Evolutionary conservation across 352 stramenopile genomes (phyloP).

Genomic region (Globisporangium camurandrum): DNA sequence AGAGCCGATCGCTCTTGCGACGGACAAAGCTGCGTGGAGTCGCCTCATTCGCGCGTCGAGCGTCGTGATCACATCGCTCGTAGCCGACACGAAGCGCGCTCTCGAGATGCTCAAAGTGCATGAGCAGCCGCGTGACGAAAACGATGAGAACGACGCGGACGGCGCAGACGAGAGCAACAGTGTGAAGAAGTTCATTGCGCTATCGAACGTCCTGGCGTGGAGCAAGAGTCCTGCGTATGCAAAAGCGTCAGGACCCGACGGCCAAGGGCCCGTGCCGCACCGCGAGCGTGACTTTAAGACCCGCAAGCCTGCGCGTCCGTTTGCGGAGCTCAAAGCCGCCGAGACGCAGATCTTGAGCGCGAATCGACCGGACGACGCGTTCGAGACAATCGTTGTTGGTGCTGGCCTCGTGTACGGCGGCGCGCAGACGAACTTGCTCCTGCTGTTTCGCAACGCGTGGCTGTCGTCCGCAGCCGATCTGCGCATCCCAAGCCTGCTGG

Average conservation of each 20-base stretch:
- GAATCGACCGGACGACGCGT: constrained; percentile 37
- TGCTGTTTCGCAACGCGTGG: constrained; percentile 72
- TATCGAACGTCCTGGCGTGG: constrained; percentile 76
- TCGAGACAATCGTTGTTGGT: constrained; percentile 71
- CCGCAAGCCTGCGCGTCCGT: constrained; percentile 60
- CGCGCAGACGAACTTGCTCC: constrained; percentile 50
- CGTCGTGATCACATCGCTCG: constrained; percentile 47
- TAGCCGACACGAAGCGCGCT: constrained; percentile 37
- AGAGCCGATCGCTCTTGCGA: constrained; percentile 42
- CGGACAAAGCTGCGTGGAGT: constrained; percentile 38
- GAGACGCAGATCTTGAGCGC: constrained; percentile 83
- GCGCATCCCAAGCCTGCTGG: constrained; percentile 49
- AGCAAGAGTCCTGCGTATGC: constrained; percentile 56
- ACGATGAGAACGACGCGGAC: constrained; percentile 20
- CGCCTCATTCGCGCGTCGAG: constrained; percentile 46
- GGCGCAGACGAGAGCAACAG: constrained; percentile 12
- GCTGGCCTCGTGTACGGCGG: constrained; percentile 74
- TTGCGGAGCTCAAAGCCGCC: constrained; percentile 66
- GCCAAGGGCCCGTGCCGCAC: constrained; percentile 33
- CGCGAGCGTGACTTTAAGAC: constrained; percentile 75
- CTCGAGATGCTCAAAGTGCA: constrained; percentile 65
- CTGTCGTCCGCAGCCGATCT: constrained; percentile 45
- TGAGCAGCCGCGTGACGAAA: constrained; percentile 28
- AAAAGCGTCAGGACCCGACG: constrained; percentile 25
- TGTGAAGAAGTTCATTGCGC: constrained; percentile 63